These are phyloP conservation scores for Pichia gijzeniarum DNA, from an alignment of 805 yeast genomes.

Conservation along the genomic window DNA sequence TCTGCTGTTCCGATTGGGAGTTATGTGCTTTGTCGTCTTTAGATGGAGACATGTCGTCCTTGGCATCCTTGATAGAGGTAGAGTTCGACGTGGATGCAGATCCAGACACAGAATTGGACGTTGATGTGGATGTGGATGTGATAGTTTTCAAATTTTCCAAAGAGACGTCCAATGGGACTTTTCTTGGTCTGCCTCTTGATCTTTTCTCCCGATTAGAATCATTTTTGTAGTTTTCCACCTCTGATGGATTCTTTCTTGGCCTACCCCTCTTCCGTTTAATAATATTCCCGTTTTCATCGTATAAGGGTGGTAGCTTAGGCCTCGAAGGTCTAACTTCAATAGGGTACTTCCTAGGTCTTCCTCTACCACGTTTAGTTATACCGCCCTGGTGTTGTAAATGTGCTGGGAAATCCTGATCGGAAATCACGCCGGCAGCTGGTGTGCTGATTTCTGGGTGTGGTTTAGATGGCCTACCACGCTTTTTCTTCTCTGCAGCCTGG, in stretches of 20 bases:
- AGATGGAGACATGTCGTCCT: too few relatives aligned
- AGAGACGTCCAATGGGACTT: background rate
- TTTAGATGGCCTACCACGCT: conserved; percentile 6
- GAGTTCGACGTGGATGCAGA: too few relatives aligned
- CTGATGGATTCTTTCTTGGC: conserved; percentile 8
- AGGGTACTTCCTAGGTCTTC: conserved; percentile 9
- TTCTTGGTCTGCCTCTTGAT: conserved; percentile 8
- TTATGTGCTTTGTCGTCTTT: too few relatives aligned
- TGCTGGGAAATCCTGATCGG: too few relatives aligned
- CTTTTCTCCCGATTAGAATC: conserved; percentile 1
- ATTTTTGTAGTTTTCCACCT: background rate
- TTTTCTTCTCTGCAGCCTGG: background rate
- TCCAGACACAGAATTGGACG: too few relatives aligned
- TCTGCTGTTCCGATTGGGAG: background rate
- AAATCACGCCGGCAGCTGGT: background rate
- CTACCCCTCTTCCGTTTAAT: conserved; percentile 9
- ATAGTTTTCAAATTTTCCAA: too few relatives aligned
- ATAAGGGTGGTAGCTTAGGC: conserved; percentile 6
- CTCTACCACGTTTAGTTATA: conserved; percentile 4
- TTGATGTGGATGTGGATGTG: too few relatives aligned
- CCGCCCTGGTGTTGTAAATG: background rate
- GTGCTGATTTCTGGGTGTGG: background rate
- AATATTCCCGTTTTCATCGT: conserved; percentile 4
- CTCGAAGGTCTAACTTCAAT: conserved; percentile 9
- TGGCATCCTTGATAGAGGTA: too few relatives aligned